Conservation (phyloP, 305 asterid genomes). For the Fraxinus floribunda region DNA sequence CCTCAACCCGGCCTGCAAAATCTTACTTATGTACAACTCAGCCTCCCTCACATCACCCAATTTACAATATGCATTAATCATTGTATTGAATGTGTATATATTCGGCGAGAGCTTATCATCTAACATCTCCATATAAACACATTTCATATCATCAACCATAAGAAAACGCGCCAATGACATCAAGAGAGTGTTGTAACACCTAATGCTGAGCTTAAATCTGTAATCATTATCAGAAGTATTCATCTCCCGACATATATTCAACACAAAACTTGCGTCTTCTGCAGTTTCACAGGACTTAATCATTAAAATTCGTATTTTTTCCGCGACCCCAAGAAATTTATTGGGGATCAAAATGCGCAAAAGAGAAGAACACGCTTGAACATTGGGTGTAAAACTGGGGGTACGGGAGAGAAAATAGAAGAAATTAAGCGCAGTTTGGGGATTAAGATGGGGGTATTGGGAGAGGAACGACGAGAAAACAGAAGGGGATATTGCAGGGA, state of each 20-base stretch:
- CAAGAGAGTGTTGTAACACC: constrained; percentile 60
- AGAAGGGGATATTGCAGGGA: constrained; percentile 52
- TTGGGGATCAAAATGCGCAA: constrained; percentile 49
- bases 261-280: constrained; percentile 44
- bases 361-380: constrained; percentile 50
- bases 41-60: constrained; percentile 68
- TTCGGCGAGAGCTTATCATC: constrained; percentile 61
- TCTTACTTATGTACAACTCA: constrained; percentile 51
- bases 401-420: constrained; percentile 45
- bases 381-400: constrained; percentile 57
- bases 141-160: constrained; percentile 61
- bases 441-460: constrained; percentile 56
- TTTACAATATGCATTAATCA: constrained; percentile 75
- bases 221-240: constrained; percentile 30
- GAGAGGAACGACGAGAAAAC: constrained; percentile 50
- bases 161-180: constrained; percentile 57
- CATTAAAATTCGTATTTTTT: constrained; percentile 48
- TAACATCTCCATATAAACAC: constrained; percentile 63
- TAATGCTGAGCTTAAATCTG: constrained; percentile 47
- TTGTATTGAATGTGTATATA: constrained; percentile 69
- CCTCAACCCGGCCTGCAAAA: constrained; percentile 60
- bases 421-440: constrained; percentile 49
- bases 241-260: constrained; percentile 47
- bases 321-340: constrained; percentile 42
- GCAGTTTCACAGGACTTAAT: constrained; percentile 44